Conservation (phyloP, 768 basidiomycete species). For the Mycena leptocephala region DNA sequence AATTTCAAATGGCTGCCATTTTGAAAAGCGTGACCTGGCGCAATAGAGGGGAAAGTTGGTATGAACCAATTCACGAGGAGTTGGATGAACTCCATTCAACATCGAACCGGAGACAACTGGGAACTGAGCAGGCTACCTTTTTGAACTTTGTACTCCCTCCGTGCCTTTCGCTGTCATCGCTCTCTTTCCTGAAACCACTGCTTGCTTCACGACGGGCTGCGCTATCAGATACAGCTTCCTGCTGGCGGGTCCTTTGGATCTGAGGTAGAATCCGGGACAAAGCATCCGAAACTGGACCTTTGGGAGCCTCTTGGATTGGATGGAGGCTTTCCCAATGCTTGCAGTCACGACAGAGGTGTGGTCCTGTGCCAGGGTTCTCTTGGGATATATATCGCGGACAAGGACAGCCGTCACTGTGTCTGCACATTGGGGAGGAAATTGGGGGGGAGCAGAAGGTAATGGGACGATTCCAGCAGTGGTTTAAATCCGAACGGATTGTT, state of each 20-base stretch:
- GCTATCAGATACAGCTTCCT: not conserved
- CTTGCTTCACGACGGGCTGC: not conserved
- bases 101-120: no score
- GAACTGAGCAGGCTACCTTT: no score
- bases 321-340: constrained; percentile 1
- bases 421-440: not conserved
- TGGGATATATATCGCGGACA: not conserved
- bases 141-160: no score
- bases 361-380: not conserved
- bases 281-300: not conserved
- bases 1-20: no score
- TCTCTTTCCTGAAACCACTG: not conserved
- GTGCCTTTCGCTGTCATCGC: no score
- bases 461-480: no score
- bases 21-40: no score
- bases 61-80: no score
- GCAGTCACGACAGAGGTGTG: constrained; percentile 2
- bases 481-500: no score
- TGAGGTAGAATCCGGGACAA: not conserved
- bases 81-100: no score
- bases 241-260: not conserved
- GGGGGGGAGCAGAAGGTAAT: no score
- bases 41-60: no score
- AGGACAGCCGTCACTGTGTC: not conserved
- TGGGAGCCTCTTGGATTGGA: not conserved